A percentile compares a stretch with the other conserved stretches of the same genome.
Evolutionary conservation across 345 rosid genomes (phyloP).

Genomic region (Leavenworthia alabamica): DNA sequence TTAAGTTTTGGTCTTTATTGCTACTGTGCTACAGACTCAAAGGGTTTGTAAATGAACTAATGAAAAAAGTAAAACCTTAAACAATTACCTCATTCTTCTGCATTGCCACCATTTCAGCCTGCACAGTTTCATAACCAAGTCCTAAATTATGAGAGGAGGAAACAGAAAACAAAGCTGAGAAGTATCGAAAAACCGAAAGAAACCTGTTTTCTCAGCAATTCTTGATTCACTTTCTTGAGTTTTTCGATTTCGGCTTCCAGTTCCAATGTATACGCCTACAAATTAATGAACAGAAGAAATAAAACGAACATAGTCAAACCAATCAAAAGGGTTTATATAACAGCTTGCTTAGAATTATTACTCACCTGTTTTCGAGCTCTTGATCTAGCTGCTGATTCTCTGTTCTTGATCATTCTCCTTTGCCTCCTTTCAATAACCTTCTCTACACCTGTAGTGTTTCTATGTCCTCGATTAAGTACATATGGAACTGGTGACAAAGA

Average conservation of each 20-base stretch:
- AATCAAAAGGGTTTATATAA: neutral
- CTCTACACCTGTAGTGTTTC: conserved; percentile 55
- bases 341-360: neutral
- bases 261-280: conserved; percentile 93
- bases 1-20: neutral
- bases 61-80: neutral
- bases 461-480: conserved; percentile 65
- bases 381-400: conserved; percentile 97
- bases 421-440: conserved; percentile 95
- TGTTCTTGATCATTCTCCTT: conserved; percentile 92
- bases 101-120: conserved; percentile 52
- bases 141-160: neutral
- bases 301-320: neutral
- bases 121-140: conserved; percentile 27
- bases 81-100: conserved; percentile 53
- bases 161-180: neutral
- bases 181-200: neutral
- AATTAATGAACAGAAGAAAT: neutral
- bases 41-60: neutral
- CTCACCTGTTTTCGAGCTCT: conserved; percentile 97
- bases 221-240: conserved; percentile 69
- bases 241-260: conserved; percentile 89
- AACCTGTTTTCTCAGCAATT: conserved; percentile 74
- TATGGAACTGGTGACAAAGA: conserved; percentile 80
- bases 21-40: conserved; percentile 4